phyloP scores from a whole-genome alignment of 106 monocot genomes.

The Platanthera zijinensis region DNA sequence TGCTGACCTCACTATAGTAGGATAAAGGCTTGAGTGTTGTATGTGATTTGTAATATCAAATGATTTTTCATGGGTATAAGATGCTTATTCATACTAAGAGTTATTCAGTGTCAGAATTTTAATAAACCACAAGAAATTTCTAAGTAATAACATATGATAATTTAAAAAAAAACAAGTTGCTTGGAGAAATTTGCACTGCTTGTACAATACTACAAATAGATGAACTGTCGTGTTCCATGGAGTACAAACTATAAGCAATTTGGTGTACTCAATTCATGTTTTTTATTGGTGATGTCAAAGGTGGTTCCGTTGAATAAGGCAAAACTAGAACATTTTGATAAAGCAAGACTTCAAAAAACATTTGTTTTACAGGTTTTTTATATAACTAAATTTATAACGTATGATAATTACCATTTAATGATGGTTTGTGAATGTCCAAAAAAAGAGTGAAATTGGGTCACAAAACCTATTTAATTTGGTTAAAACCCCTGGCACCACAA shows the following conservation, averaged over 20 bases:
- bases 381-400: not conserved
- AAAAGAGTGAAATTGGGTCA: not conserved
- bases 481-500: not conserved
- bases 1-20: not conserved
- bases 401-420: not conserved
- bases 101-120: not conserved
- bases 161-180: not conserved
- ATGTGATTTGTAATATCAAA: not conserved
- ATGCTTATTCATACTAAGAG: not conserved
- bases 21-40: not conserved
- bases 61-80: not conserved
- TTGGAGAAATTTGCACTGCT: not conserved
- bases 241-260: not conserved
- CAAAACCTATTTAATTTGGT: not conserved
- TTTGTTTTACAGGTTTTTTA: not conserved
- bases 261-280: not conserved
- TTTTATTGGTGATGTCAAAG: not conserved
- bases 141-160: not conserved
- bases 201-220: not conserved
- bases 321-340: not conserved
- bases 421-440: not conserved
- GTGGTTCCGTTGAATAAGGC: not conserved
- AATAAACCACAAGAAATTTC: not conserved
- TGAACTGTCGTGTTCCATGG: not conserved
- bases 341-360: not conserved